Conservation (phyloP, 495 filamentous ascomycete species). For the Penicillium crystallinum region DNA sequence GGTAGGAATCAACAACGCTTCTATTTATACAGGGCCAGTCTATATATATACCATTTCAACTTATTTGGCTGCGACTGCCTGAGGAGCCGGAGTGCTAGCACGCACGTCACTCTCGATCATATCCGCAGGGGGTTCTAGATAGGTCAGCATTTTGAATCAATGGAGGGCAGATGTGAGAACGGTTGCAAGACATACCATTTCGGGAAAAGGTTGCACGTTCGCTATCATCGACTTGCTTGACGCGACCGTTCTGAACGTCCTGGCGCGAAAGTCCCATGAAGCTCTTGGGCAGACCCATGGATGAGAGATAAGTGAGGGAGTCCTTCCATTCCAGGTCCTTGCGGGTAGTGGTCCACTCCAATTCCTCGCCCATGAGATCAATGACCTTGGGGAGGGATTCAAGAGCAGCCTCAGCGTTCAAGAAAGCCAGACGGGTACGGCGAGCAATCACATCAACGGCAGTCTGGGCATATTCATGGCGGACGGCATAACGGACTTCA, state of each 20-base stretch:
- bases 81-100: slow-evolving; percentile 17
- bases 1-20: slow-evolving; percentile 17
- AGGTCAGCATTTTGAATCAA: slow-evolving; percentile 23
- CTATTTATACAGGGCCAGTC: slow-evolving; percentile 34
- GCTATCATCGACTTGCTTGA: slow-evolving; percentile 62
- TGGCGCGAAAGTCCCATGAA: slow-evolving; percentile 65
- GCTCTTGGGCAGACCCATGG: slow-evolving; percentile 80
- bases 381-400: slow-evolving; percentile 86
- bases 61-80: slow-evolving; percentile 43
- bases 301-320: slow-evolving; percentile 66
- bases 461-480: slow-evolving; percentile 92
- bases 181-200: slow-evolving; percentile 48
- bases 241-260: slow-evolving; percentile 73
- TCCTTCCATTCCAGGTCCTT: slow-evolving; percentile 86
- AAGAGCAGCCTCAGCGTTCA: slow-evolving; percentile 92
- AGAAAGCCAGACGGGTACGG: slow-evolving; percentile 81
- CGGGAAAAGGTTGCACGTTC: slow-evolving; percentile 72
- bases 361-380: slow-evolving; percentile 87
- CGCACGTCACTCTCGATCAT: slow-evolving; percentile 44
- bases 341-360: slow-evolving; percentile 71
- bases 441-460: slow-evolving; percentile 87
- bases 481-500: slow-evolving; percentile 84
- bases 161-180: no score
- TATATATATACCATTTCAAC: slow-evolving; percentile 33
- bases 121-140: slow-evolving; percentile 54